Evolutionary conservation across 345 rosid species (phyloP).

Genomic region (Citrus inodora): DNA sequence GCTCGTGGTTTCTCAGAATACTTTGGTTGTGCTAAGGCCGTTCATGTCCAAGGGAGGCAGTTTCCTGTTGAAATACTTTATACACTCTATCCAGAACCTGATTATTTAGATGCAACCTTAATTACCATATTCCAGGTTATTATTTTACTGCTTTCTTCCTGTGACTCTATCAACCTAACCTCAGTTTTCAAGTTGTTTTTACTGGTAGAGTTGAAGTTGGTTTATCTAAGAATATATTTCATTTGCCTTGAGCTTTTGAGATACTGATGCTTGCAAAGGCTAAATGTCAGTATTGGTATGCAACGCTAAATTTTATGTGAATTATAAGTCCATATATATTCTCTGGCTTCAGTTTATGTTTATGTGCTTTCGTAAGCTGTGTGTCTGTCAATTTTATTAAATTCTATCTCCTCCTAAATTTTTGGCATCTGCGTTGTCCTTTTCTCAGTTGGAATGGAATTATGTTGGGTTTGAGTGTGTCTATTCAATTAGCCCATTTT

Average conservation of each 20-base stretch:
- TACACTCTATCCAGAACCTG: conserved; percentile 61
- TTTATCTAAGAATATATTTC: neutral
- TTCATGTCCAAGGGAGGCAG: conserved; percentile 82
- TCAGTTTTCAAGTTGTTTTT: neutral
- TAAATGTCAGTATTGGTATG: neutral
- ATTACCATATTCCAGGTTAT: conserved; percentile 84
- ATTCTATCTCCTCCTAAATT: neutral
- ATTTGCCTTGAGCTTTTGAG: neutral
- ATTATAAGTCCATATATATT: neutral
- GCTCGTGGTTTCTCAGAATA: conserved; percentile 80
- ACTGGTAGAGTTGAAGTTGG: neutral
- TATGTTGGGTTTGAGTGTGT: neutral
- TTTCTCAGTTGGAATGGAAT: neutral
- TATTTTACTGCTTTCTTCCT: neutral
- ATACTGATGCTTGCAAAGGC: neutral
- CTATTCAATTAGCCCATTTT: neutral
- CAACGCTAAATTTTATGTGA: neutral
- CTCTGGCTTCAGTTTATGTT: neutral
- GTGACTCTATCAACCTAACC: neutral
- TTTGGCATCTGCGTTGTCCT: neutral
- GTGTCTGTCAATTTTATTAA: neutral
- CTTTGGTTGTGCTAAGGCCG: conserved; percentile 83
- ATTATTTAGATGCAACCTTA: conserved; percentile 78
- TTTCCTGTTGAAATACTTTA: conserved; percentile 75
- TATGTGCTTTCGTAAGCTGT: neutral